Percentiles rank a stretch among this genome's conserved stretches.
Conservation (phyloP, 1,284 basidiomycete species). For the Cutaneotrichosporon dermatis region DNA sequence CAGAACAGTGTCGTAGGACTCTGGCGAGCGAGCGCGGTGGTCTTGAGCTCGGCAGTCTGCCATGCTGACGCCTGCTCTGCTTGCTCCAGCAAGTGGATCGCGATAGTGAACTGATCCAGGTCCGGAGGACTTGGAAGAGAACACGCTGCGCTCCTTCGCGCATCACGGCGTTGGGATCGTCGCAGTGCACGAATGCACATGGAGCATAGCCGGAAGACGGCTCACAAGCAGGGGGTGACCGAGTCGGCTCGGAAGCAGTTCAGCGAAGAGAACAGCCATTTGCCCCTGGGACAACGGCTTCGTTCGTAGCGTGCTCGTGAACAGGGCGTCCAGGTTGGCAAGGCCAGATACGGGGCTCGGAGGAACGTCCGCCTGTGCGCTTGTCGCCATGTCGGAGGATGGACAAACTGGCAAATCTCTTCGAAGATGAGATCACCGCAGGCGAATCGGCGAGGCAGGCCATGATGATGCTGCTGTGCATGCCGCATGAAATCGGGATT, state of each 20-base stretch:
- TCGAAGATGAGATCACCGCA: constrained; percentile 72
- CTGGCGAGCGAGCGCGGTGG: constrained; percentile 52
- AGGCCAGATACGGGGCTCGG: constrained; percentile 58
- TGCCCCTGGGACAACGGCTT: constrained; percentile 67
- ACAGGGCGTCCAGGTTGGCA: constrained; percentile 44
- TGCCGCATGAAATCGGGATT: constrained; percentile 72
- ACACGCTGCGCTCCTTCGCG: constrained; percentile 66
- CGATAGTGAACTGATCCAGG: constrained; percentile 59
- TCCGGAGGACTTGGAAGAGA: constrained; percentile 72
- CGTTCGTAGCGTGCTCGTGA: constrained; percentile 29
- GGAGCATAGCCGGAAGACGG: constrained; percentile 70
- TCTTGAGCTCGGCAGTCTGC: constrained; percentile 54
- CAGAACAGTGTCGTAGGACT: constrained; percentile 57
- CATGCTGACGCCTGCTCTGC: constrained; percentile 27
- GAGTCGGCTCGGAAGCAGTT: constrained; percentile 73
- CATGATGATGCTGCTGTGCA: constrained; percentile 74
- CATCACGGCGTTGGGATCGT: constrained; percentile 67
- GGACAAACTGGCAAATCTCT: constrained; percentile 77
- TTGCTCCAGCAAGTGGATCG: constrained; percentile 20
- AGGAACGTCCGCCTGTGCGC: constrained; percentile 65
- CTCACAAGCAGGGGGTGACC: constrained; percentile 61
- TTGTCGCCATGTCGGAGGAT: constrained; percentile 72
- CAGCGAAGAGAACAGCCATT: constrained; percentile 80
- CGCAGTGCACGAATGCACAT: constrained; percentile 79
- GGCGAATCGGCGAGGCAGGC: constrained; percentile 76